A percentile compares a stretch with the other conserved stretches of the same genome.
Evolutionary conservation across 352 stramenopile genomes (phyloP).

Genomic region (Phytopythium ostracodes): DNA sequence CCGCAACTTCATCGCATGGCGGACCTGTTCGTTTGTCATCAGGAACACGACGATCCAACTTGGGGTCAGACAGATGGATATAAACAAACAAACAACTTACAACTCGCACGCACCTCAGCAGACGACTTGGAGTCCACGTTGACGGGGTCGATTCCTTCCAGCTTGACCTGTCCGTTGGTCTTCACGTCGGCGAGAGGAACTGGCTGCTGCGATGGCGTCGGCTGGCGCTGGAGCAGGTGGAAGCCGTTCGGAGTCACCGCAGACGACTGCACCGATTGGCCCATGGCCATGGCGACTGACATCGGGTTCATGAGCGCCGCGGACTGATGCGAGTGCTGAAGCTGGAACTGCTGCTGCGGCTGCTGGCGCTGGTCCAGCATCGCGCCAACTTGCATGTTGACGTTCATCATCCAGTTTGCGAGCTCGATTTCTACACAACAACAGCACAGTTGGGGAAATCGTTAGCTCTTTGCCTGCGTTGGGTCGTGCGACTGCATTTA

Average conservation of each 20-base stretch:
- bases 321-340: constrained; percentile 1
- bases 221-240: background rate
- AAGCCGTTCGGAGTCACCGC: background rate
- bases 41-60: background rate
- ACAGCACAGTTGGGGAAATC: background rate
- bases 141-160: background rate
- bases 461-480: background rate
- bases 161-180: background rate
- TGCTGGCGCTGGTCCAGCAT: constrained; percentile 8
- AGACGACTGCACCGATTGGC: background rate
- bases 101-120: background rate
- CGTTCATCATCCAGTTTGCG: constrained; percentile 1
- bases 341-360: constrained; percentile 4
- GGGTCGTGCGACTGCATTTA: background rate
- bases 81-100: background rate
- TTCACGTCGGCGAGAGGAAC: background rate
- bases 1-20: background rate
- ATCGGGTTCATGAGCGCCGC: constrained; percentile 6
- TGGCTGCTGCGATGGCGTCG: background rate
- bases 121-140: background rate
- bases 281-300: constrained; percentile 7
- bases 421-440: background rate
- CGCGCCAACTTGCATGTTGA: constrained; percentile 2
- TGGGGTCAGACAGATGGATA: background rate
- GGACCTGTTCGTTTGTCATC: background rate